Base-by-base conservation (phyloP, 768 basidiomycete genomes). In the Mycena epipterygia region DNA sequence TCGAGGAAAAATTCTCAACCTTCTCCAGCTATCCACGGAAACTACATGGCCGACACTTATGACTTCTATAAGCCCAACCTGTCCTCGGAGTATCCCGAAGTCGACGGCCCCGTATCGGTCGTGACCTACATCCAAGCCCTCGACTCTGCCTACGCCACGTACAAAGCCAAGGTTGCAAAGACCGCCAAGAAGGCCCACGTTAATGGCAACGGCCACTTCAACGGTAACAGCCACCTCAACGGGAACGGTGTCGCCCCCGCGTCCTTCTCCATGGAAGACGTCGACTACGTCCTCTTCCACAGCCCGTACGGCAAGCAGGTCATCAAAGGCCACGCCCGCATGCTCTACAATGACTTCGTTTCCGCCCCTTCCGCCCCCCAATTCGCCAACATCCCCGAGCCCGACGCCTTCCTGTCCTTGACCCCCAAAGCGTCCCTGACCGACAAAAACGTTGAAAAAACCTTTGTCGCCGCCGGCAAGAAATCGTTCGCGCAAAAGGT, bases 11-110 rank as follows among this genome's bases (percentile, higher is more conserved):
- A n/a, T n/a, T n/a, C n/a, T n/a, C n/a, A n/a, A n/a, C n/a, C n/a
- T 57, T 74, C 68, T 65, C 67, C 35, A 99, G 97, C 97, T 75
- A 88, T 96, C 73, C 98, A 98, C 82, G 97, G 97, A 29, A 95
- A 91, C 58, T 95, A 96, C 86, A 98, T 99, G 94, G 93, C 93
- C 71, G 97, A 99, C 86, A 95, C 93, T 0, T 98, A 97, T 82
- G 98, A 99, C 84, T 99, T 98, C 82, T 99, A 98, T 92, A 99
- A 99, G 86, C 98, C 98, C 55, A 92, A 95, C 76, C 91, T 99
- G 25, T 91, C 93, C 64, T 97, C 95, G 25, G 95, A 97, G 81
- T 97, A 96, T 81, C 98, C 98, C 69, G 94, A 95, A 76, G 97
- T 99, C 56, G 97, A 99, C 78, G 98, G 98, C 3, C 98, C 97